phyloP scores from a whole-genome alignment of 805 yeast species.

The Candida nonsorbophila region DNA sequence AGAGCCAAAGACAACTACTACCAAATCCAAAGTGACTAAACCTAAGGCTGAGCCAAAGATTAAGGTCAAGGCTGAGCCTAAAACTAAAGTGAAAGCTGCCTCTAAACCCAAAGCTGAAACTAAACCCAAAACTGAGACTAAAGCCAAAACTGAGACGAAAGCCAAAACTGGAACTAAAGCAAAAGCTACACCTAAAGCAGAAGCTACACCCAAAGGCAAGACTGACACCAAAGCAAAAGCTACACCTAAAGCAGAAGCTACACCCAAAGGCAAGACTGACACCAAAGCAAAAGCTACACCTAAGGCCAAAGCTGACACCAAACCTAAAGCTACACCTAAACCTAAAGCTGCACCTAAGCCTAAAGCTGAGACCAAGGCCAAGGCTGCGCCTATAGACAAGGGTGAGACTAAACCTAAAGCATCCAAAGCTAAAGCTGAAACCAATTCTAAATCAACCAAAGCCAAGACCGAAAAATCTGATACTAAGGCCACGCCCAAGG shows the following conservation, averaged over 20 bases:
- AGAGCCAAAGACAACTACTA: slow-evolving; percentile 5
- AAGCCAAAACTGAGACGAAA: slow-evolving; percentile 1
- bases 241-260: slow-evolving; percentile 5
- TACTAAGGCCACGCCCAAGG: slow-evolving; percentile 2
- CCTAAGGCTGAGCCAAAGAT: too few relatives aligned
- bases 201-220: slow-evolving; percentile 19
- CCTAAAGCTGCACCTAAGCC: slow-evolving; percentile 13
- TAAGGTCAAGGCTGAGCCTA: background rate
- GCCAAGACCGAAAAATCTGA: slow-evolving; percentile 8
- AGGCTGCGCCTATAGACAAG: slow-evolving; percentile 14
- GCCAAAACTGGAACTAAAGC: slow-evolving; percentile 12
- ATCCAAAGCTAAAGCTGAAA: slow-evolving; percentile 8
- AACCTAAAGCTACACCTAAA: slow-evolving; percentile 10
- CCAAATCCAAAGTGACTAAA: slow-evolving; percentile 11
- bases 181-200: slow-evolving; percentile 18
- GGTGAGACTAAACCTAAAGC: background rate
- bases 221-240: slow-evolving; percentile 16
- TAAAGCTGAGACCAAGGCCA: slow-evolving; percentile 17
- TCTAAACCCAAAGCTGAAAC: slow-evolving; percentile 3
- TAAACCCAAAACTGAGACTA: slow-evolving; percentile 8
- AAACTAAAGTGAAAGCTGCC: slow-evolving; percentile 1
- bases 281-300: slow-evolving; percentile 3
- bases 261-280: slow-evolving; percentile 8
- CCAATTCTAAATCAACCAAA: slow-evolving; percentile 21
- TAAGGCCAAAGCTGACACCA: slow-evolving; percentile 8